Evolutionary conservation across 306 rosid species (phyloP), one percentile per base, ranked within the genome.

Genomic region (Cyamopsis tetragonoloba): DNA sequence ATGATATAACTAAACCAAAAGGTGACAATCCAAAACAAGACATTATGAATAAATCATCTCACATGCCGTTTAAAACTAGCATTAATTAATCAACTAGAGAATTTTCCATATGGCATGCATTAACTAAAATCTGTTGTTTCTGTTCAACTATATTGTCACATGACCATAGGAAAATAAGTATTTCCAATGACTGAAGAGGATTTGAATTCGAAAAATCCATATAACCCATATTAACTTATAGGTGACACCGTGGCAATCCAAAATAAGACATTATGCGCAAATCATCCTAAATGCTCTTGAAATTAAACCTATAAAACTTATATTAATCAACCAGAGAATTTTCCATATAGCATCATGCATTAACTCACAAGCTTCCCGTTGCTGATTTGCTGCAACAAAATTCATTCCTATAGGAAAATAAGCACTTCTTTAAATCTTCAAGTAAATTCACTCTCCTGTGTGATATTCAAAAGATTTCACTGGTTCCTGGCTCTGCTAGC

Each of bases 231-330:
- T n/a, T n/a, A n/a, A n/a, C n/a, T n/a, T n/a, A n/a, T n/a, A n/a
- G n/a, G n/a, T n/a, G n/a, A n/a, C n/a, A n/a, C n/a, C n/a, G 27
- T 43, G 28, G 56, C 47, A 44, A 31, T n/a, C 9, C 44, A 23
- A 39, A 46, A 62, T 0, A 53, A 39, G 62, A 13, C 28, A 58
- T 5, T 11, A 32, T 48, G 70, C 15, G 2, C 14, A 39, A 31
- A 71, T 17, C 20, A 15, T 37, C 11, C 55, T n/a, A n/a, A n/a
- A n/a, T 50, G 38, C 39, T 64, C 63, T 38, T 57, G 63, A 72
- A 66, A 37, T 28, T 50, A 35, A 34, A 56, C 19, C n/a, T 22
- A 43, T 27, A 14, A 46, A 37, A 57, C 26, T 11, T 15, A 11
- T 37, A 20, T 7, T 53, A 22, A 28, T 61, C 32, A 66, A 51